Evolutionary conservation across 495 filamentous ascomycete species (phyloP).

Genomic region (Penicillium ochrochloron): DNA sequence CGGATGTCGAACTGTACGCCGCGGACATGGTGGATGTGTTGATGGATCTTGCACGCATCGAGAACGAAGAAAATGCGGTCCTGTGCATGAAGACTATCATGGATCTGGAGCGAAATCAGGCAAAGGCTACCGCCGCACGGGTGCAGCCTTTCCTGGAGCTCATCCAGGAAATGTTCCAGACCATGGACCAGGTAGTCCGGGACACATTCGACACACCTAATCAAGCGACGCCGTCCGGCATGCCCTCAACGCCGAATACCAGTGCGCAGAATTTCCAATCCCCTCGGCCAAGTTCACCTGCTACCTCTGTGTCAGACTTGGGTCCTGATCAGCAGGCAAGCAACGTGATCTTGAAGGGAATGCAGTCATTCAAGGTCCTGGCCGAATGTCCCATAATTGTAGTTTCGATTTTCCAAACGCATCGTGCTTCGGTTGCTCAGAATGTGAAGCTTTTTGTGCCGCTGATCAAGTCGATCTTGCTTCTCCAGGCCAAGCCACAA

Average conservation of each 20-base stretch:
- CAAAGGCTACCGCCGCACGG: conserved; percentile 73
- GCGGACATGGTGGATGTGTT: conserved; percentile 83
- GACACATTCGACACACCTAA: conserved; percentile 85
- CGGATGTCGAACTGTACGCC: conserved; percentile 87
- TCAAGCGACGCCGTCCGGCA: conserved; percentile 65
- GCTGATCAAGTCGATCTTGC: conserved; percentile 85
- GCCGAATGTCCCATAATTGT: conserved; percentile 98
- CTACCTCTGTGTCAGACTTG: conserved; percentile 76
- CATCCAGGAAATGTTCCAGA: conserved; percentile 94
- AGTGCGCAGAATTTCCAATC: conserved; percentile 76
- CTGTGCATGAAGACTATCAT: conserved; percentile 98
- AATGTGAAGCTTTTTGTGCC: conserved; percentile 96
- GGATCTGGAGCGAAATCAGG: conserved; percentile 91
- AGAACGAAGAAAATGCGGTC: conserved; percentile 98
- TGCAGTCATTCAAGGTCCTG: conserved; percentile 99
- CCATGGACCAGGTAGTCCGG: conserved; percentile 88
- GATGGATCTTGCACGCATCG: conserved; percentile 82
- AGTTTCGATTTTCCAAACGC: conserved; percentile 95
- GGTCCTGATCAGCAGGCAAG: conserved; percentile 79
- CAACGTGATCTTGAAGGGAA: conserved; percentile 81
- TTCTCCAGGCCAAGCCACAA: conserved; percentile 91
- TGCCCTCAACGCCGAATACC: conserved; percentile 79
- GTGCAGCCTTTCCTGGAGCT: conserved; percentile 90
- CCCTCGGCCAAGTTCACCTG: conserved; percentile 86
- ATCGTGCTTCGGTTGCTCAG: conserved; percentile 72